Base-by-base conservation (phyloP, 257 asterid genomes). In the Parsonsia alboflavescens region DNA sequence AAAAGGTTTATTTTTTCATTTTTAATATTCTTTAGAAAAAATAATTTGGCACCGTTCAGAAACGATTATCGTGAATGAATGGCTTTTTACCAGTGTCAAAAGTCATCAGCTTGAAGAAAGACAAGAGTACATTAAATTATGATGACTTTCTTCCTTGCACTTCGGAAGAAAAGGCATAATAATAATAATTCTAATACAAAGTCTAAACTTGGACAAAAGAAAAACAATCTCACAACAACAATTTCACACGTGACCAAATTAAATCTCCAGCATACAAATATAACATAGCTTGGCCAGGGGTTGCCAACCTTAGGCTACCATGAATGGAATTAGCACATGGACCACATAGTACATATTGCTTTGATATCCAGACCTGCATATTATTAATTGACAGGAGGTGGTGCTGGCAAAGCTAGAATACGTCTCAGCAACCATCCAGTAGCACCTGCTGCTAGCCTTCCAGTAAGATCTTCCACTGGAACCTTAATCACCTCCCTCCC, bases 401-500 rank as follows among this genome's bases (percentile, higher is more conserved):
- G 69, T 3, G 83, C 26, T 7, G 96, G 84, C 68, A 80, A 33
- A 76, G 80, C 82, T 45, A 81, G 66, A 6, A 79, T 73, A 71
- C 79, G 92, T 91, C 70, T 79, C 90, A 66, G 84, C 86, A 50
- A 86, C 89, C 83, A 71, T n/a, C 92, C 73, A 88, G 80, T 81
- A n/a, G 75, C 28, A 49, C 91, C 95, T 4, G 85, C 75, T 3
- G 88, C 77, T 41, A 93, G 59, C 89, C 92, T 84, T 41, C 72
- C 70, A 0, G 92, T 88, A 36, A 95, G 90, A 56, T 90, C 97
- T 84, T 95, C 99, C 3, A 80, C 98, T 0, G 84, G 68, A 28
- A 95, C 82, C 77, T 88, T 88, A 68, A 83, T 84, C 52, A 89
- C 96, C 80, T 95, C 98, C 52, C 85, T 87, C 79, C 99, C 88